Base-by-base conservation (phyloP, 306 rosid genomes). In the Ochetophila trinervis region DNA sequence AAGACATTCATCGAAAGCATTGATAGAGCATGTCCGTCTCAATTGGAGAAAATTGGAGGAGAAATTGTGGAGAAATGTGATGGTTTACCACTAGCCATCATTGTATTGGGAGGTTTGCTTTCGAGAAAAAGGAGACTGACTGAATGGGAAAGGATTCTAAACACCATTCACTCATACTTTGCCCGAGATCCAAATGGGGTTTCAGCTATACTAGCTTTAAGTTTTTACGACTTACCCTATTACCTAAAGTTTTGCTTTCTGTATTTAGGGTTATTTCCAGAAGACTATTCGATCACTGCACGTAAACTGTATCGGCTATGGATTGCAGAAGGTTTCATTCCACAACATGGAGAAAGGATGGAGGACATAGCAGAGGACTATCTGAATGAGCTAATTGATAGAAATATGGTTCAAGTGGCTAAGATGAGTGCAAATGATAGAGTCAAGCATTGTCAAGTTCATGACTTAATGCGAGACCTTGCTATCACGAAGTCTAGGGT, bases 41-140 rank as follows among this genome's bases (percentile, higher is more conserved):
- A 24, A 12, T 9, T 72, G 16, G 73, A 76, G 68, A 62, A 65
- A 62, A 45, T 81, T 37, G 89, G 80, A 23, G 66, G 71, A 57
- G 82, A 84, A 42, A 84, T 84, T 83, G 78, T 76, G 73, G 79
- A 53, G 45, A 84, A 62, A 23, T 84, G 86, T 66, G 82, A 64
- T 57, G 84, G 89, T 67, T 58, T 84, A 57, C 89, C 89, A 18
- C 44, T 84, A 57, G 82, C 82, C 18, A 84, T 84, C 67, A 57
- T 81, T 11, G 86, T 81, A 49, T 80, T 80, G 42, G 89, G 86
- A 65, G 86, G 86, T 15, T 79, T 84, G 63, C 74, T 78, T 62
- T 83, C 84, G n/a, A 73, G 80, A 35, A 84, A 81, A 68, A 73
- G 62, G 14, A 67, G 79, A 0, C 19, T 67, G 47, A 64, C 0